These are phyloP conservation scores for Monilinia fructigena DNA, from an alignment of 2,329 filamentous ascomycete genomes.

Conservation along the genomic window DNA sequence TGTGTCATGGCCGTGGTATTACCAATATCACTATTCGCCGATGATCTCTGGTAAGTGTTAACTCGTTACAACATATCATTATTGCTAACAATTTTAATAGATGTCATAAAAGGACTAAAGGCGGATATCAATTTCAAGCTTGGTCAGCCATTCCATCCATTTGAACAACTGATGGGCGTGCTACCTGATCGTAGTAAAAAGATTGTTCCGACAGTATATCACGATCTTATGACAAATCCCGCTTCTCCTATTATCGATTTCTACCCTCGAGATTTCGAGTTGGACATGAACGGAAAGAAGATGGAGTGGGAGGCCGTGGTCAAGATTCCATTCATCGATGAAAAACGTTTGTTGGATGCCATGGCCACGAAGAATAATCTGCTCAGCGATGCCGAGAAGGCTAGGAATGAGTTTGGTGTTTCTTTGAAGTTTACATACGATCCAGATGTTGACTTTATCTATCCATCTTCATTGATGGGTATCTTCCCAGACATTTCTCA, in stretches of 20 bases:
- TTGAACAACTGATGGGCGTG: slow-evolving; percentile 97
- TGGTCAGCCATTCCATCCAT: slow-evolving; percentile 91
- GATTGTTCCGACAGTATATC: slow-evolving; percentile 85
- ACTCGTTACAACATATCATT: slow-evolving; percentile 28
- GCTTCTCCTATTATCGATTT: slow-evolving; percentile 96
- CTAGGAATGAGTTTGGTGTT: slow-evolving; percentile 86
- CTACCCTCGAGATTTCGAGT: slow-evolving; percentile 92
- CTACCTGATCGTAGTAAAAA: slow-evolving; percentile 95
- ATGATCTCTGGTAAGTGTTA: slow-evolving; percentile 74
- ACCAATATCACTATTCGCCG: slow-evolving; percentile 92
- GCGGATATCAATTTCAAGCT: slow-evolving; percentile 90
- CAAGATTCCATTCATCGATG: slow-evolving; percentile 98
- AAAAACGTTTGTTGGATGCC: slow-evolving; percentile 76
- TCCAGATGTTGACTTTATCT: slow-evolving; percentile 72
- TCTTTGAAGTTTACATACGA: slow-evolving; percentile 91
- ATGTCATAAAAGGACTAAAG: slow-evolving; percentile 82
- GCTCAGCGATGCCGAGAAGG: slow-evolving; percentile 74
- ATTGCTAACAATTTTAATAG: slow-evolving; percentile 44
- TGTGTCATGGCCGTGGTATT: slow-evolving; percentile 98
- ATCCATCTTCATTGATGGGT: slow-evolving; percentile 83
- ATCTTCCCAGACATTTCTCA: slow-evolving; percentile 85
- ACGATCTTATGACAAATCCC: slow-evolving; percentile 86
- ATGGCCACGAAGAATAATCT: slow-evolving; percentile 82
- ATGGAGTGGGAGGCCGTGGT: slow-evolving; percentile 99
- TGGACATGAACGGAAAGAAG: slow-evolving; percentile 99